Base-by-base conservation (phyloP, 768 basidiomycete species). In the Calocera viscosa region DNA sequence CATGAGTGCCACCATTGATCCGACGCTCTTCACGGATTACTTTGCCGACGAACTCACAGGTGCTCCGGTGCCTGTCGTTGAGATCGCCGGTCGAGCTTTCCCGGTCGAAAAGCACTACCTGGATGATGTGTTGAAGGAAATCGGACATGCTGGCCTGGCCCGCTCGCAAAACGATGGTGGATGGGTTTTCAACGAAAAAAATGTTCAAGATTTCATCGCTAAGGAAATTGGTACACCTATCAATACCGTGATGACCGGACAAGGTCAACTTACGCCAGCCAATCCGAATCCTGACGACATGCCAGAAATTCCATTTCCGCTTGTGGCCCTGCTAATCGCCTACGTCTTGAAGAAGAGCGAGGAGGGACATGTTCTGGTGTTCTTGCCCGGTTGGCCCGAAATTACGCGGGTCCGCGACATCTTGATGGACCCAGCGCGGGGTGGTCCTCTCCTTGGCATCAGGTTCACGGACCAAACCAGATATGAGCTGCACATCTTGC, bases 1-100 rank as follows among this genome's bases (percentile, higher is more conserved):
- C 66, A 96, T 97, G 94, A 94, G 91, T 72, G 94, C 94, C 10
- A 97, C 94, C 49, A 91, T 97, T 73, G 91, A 96, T 72, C 89
- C 94, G 10, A 83, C 83, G 0, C 81, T 95, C 28, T 98, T 96
- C 83, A 87, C 90, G 73, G 78, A 82, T 12, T 98, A 97, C 78
- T 98, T 98, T 79, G 78, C 80, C 8, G 84, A 88, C 72, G 78
- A 82, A 19, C 68, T 76, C 0, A 68, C 68, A 38, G 86, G 85
- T 24, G 73, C 77, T 16, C 85, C 83, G 1, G 89, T 91, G 0
- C 80, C 82, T 22, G 83, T 90, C 17, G 81, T 92, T 39, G 87
- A 91, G 67, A 80, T 96, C 34, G 91, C 93, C n/a, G 94, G 94
- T 64, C 86, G 94, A 40, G 87, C 90, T 8, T 95, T 86, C 80